These are phyloP conservation scores for Pyracantha coccinea DNA, from an alignment of 331 rosid species.

Conservation along the genomic window DNA sequence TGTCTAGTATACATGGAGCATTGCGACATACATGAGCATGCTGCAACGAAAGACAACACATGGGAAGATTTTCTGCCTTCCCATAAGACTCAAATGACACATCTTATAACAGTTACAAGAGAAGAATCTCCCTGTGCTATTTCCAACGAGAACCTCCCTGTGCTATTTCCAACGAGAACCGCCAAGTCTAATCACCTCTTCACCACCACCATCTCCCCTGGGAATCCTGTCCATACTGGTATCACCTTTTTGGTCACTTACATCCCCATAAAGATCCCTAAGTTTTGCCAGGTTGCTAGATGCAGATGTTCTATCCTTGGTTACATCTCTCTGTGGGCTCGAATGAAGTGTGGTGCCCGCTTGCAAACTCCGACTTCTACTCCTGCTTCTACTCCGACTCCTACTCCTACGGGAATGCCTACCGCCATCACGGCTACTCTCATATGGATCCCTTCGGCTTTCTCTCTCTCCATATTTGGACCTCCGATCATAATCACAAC, in stretches of 20 bases:
- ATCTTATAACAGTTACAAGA: background rate
- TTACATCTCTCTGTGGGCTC: slow-evolving; percentile 48
- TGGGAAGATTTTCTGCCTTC: background rate
- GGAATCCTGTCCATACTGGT: slow-evolving; percentile 38
- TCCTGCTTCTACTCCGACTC: slow-evolving; percentile 77
- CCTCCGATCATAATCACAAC: slow-evolving; percentile 56
- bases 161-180: slow-evolving; percentile 76
- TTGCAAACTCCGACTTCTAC: slow-evolving; percentile 64
- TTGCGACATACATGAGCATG: background rate
- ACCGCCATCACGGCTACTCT: slow-evolving; percentile 31
- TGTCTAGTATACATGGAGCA: background rate
- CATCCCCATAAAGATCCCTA: slow-evolving; percentile 80
- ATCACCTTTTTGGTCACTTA: slow-evolving; percentile 50
- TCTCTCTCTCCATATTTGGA: slow-evolving; percentile 48
- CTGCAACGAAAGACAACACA: background rate
- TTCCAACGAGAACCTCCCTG: slow-evolving; percentile 56
- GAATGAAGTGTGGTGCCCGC: slow-evolving; percentile 27
- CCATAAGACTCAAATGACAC: background rate
- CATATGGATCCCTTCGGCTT: slow-evolving; percentile 54
- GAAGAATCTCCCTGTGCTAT: slow-evolving; percentile 19
- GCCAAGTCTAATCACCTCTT: slow-evolving; percentile 90
- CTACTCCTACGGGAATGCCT: slow-evolving; percentile 43
- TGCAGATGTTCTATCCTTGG: slow-evolving; percentile 48
- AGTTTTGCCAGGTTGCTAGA: slow-evolving; percentile 87
- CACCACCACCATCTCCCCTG: slow-evolving; percentile 49